Conservation (phyloP, 2,329 filamentous ascomycete genomes). For the Chaetomium sp. region DNA sequence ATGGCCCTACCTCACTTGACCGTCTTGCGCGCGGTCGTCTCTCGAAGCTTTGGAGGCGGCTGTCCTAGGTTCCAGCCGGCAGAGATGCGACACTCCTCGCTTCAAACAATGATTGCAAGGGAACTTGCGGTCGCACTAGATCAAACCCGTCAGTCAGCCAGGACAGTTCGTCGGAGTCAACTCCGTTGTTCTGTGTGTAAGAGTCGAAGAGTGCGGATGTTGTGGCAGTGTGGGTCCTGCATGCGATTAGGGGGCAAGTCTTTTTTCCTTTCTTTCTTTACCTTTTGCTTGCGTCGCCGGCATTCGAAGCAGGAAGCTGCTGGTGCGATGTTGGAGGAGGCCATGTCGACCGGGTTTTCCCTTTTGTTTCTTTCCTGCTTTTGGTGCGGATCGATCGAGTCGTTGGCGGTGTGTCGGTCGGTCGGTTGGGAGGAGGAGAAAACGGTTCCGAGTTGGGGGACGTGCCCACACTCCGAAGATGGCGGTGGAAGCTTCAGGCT, state of each 20-base stretch:
- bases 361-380: not conserved
- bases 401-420: too few relatives aligned
- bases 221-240: not conserved
- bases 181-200: not conserved
- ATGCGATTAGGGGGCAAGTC: not conserved
- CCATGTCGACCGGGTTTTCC: conserved; percentile 1
- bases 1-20: conserved; percentile 12
- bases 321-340: not conserved
- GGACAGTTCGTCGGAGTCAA: too few relatives aligned
- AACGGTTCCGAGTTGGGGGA: too few relatives aligned
- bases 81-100: conserved; percentile 42
- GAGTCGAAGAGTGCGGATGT: not conserved
- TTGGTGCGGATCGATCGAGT: not conserved
- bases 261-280: conserved; percentile 9
- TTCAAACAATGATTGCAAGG: conserved; percentile 45
- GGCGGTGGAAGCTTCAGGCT: not conserved
- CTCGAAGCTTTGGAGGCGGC: conserved; percentile 23
- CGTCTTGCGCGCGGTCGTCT: conserved; percentile 21
- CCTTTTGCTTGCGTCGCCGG: conserved; percentile 46
- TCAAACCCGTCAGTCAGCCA: conserved; percentile 1
- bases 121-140: conserved; percentile 43
- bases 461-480: not conserved
- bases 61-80: conserved; percentile 32
- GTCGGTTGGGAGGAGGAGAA: too few relatives aligned
- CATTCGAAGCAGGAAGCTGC: conserved; percentile 39